These are phyloP conservation scores for Yamadazyma ubonensis DNA, from an alignment of 805 yeast genomes.

Conservation along the genomic window DNA sequence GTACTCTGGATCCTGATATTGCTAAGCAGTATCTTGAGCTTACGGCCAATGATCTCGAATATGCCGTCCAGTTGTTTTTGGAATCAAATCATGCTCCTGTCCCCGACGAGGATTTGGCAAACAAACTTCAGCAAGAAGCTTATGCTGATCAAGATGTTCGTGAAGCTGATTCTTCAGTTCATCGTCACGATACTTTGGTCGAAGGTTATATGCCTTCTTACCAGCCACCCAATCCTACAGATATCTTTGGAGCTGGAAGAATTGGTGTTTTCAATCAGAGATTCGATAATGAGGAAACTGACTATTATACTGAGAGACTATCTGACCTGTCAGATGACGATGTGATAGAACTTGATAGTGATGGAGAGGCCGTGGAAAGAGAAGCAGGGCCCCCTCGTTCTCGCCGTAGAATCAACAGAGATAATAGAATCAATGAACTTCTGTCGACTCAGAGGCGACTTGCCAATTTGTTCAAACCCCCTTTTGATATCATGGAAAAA, in stretches of 20 bases:
- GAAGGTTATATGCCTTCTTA: constrained; percentile 28
- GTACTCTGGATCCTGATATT: constrained; percentile 59
- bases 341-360: constrained; percentile 29
- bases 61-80: constrained; percentile 79
- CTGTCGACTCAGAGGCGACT: constrained; percentile 61
- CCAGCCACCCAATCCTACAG: constrained; percentile 25
- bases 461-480: constrained; percentile 87
- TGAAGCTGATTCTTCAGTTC: constrained; percentile 74
- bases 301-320: constrained; percentile 16
- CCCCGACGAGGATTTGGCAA: constrained; percentile 55
- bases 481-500: constrained; percentile 80
- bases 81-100: constrained; percentile 40
- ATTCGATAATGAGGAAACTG: constrained; percentile 40
- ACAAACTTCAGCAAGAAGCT: constrained; percentile 61
- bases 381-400: constrained; percentile 20
- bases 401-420: constrained; percentile 27
- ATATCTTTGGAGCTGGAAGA: constrained; percentile 49
- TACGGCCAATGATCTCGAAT: constrained; percentile 73
- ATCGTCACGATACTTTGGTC: constrained; percentile 72
- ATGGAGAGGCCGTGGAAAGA: constrained; percentile 25
- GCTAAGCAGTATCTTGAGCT: constrained; percentile 80
- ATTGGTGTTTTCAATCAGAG: constrained; percentile 62
- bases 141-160: constrained; percentile 41
- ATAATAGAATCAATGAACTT: constrained; percentile 31
- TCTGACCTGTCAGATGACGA: constrained; percentile 15